These are phyloP conservation scores for Pestalotiopsis sp. DNA, from an alignment of 2,329 filamentous ascomycete species.

Conservation along the genomic window DNA sequence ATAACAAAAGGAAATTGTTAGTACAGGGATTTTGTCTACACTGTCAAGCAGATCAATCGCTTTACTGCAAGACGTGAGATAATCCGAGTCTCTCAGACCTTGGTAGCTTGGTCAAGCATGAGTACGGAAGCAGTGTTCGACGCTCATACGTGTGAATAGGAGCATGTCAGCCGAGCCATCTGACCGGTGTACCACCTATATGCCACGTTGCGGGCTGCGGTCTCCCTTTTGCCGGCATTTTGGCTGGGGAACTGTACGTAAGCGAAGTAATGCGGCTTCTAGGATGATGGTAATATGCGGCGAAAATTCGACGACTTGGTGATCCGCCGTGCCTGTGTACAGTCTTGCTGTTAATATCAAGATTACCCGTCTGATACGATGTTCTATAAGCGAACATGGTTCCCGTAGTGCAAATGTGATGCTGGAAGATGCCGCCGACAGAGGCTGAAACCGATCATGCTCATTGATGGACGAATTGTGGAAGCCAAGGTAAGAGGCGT, in stretches of 20 bases:
- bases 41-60: no score
- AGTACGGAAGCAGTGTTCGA: no score
- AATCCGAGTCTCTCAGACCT: no score
- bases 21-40: no score
- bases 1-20: no score
- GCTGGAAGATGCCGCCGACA: background rate
- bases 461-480: constrained; percentile 11
- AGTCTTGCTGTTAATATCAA: background rate
- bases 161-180: no score
- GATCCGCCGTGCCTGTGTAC: background rate
- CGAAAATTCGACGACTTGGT: background rate
- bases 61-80: no score
- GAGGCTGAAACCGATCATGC: background rate
- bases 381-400: background rate
- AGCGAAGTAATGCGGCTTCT: background rate
- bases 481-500: background rate
- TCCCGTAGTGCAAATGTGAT: background rate
- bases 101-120: no score
- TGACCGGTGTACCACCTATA: background rate
- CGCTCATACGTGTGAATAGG: no score
- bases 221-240: background rate
- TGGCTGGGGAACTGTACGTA: background rate
- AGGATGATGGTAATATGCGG: background rate
- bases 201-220: background rate
- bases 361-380: background rate